Percentiles rank a stretch among this genome's conserved stretches.
Conservation (phyloP, 805 yeast species). For the Monosporozyma unispora region DNA sequence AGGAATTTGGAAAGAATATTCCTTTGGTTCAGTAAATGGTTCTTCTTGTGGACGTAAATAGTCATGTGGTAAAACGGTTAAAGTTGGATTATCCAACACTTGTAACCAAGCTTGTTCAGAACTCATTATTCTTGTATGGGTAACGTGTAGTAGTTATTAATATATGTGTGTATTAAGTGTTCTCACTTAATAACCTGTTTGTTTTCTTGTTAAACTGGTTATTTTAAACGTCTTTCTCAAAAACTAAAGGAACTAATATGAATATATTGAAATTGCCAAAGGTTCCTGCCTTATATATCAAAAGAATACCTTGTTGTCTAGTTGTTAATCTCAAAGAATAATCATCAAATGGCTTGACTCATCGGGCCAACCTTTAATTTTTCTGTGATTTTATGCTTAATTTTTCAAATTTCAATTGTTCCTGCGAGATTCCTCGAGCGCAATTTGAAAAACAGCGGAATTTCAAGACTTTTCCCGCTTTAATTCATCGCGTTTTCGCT, state of each 20-base stretch:
- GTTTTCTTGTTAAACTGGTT: neutral
- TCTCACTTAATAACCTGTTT: neutral
- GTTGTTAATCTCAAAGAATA: neutral
- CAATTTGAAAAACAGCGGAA: neutral
- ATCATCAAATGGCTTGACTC: neutral
- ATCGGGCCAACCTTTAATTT: neutral
- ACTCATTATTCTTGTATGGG: constrained; percentile 6
- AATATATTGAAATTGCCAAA: neutral
- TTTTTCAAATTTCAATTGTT: neutral
- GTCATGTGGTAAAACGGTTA: constrained; percentile 84
- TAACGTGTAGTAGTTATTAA: neutral
- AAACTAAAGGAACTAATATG: neutral
- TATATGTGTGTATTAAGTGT: neutral
- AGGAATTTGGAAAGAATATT: constrained; percentile 29
- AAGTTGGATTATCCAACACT: constrained; percentile 66
- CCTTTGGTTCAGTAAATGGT: constrained; percentile 55
- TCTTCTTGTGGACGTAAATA: constrained; percentile 67
- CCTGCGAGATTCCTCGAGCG: constrained; percentile 1
- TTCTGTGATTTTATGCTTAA: too few relatives aligned
- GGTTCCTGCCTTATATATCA: neutral
- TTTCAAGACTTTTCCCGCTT: neutral
- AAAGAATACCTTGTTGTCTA: too few relatives aligned
- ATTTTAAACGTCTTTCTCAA: neutral
- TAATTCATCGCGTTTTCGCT: neutral
- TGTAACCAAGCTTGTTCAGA: constrained; percentile 41